Evolutionary conservation across 2,329 filamentous ascomycete species (phyloP).

Genomic region (Claviceps maximensis): DNA sequence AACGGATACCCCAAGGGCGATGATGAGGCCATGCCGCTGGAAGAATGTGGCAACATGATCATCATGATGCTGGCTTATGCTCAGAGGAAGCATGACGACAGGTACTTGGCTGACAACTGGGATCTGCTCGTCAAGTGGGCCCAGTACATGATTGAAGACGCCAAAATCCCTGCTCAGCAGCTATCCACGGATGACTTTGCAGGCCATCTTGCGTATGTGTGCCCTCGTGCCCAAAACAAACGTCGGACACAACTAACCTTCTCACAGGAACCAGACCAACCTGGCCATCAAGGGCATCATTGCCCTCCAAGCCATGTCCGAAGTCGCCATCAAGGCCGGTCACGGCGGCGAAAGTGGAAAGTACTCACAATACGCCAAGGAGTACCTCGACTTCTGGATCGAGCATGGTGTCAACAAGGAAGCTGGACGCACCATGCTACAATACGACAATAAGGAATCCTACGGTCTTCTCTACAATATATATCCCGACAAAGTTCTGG

Average conservation of each 20-base stretch:
- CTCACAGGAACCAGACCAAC: slow-evolving; percentile 55
- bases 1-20: slow-evolving; percentile 56
- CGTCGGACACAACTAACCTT: too few relatives aligned
- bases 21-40: slow-evolving; percentile 64
- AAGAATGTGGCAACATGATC: slow-evolving; percentile 72
- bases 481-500: slow-evolving; percentile 65
- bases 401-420: slow-evolving; percentile 55
- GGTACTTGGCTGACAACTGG: slow-evolving; percentile 54
- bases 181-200: slow-evolving; percentile 78
- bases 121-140: slow-evolving; percentile 66
- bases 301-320: slow-evolving; percentile 67
- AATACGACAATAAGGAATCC: slow-evolving; percentile 53
- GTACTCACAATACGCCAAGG: slow-evolving; percentile 49
- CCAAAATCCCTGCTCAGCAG: slow-evolving; percentile 62
- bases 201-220: slow-evolving; percentile 37
- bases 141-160: slow-evolving; percentile 60
- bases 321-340: slow-evolving; percentile 50
- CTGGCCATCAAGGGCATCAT: slow-evolving; percentile 75
- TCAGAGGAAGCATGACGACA: slow-evolving; percentile 38
- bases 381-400: slow-evolving; percentile 63
- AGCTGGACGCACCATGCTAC: slow-evolving; percentile 59
- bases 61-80: slow-evolving; percentile 66
- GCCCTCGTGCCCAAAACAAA: too few relatives aligned
- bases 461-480: slow-evolving; percentile 60
- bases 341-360: slow-evolving; percentile 41